A percentile compares a stretch with the other conserved stretches of the same genome.
Conservation (phyloP, 2,329 filamentous ascomycete species). For the Phialophora macrospora region DNA sequence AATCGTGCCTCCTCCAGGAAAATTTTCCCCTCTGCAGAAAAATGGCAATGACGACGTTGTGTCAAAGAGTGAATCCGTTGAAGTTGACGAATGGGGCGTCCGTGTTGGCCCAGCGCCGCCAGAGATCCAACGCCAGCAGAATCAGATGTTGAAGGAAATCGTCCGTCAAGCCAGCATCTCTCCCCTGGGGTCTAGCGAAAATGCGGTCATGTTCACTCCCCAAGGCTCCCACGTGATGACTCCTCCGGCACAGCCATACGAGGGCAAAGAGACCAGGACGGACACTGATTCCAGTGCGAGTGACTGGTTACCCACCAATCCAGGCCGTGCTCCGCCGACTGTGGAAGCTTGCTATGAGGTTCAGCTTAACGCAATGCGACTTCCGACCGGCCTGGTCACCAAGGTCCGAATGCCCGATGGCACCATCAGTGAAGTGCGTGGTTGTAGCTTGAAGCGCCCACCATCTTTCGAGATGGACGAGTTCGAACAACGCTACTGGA, state of each 20-base stretch:
- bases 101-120: constrained; percentile 29
- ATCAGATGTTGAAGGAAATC: constrained; percentile 28
- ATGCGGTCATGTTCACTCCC: constrained; percentile 12
- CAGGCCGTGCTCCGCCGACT: constrained; percentile 28
- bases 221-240: constrained; percentile 12
- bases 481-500: constrained; percentile 36
- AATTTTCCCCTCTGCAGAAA: constrained; percentile 12
- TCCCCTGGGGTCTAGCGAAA: constrained; percentile 22
- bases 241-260: background rate
- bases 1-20: constrained; percentile 35
- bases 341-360: constrained; percentile 34
- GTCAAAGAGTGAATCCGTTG: constrained; percentile 11
- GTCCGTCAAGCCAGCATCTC: constrained; percentile 28
- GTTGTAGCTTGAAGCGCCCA: constrained; percentile 32
- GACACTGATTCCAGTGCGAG: constrained; percentile 11
- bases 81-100: constrained; percentile 37
- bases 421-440: constrained; percentile 31
- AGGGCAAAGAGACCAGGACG: constrained; percentile 3
- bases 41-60: background rate
- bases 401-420: constrained; percentile 34
- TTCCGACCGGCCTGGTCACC: constrained; percentile 32
- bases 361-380: constrained; percentile 36
- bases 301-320: constrained; percentile 30
- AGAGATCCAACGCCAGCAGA: constrained; percentile 32
- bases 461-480: constrained; percentile 35